phyloP scores from a whole-genome alignment of 23 red algal species.

The Pyropia haitanensis region DNA sequence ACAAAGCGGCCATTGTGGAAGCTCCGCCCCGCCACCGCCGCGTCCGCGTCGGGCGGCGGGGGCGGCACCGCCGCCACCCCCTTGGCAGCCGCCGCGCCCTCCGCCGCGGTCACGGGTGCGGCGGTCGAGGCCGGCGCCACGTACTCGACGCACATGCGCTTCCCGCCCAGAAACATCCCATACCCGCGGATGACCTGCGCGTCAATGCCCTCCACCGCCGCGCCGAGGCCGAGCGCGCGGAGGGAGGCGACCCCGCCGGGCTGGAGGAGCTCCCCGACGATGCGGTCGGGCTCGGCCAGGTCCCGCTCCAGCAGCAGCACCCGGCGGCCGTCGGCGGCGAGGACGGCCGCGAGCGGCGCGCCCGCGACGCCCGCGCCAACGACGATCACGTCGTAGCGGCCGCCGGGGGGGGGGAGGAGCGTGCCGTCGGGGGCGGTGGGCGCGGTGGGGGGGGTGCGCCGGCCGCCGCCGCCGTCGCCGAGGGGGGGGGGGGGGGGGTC shows the following conservation, averaged over 20 bases:
- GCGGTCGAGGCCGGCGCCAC: neutral
- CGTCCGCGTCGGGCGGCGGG: neutral
- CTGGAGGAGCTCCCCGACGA: constrained; percentile 94
- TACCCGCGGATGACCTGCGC: constrained; percentile 82
- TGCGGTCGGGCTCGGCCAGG: constrained; percentile 63
- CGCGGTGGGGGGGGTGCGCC: too few relatives aligned
- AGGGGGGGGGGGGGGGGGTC: too few relatives aligned
- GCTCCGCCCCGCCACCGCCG: constrained; percentile 27
- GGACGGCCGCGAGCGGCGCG: constrained; percentile 64
- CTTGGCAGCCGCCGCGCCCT: neutral
- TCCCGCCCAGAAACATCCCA: constrained; percentile 72
- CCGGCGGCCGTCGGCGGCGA: constrained; percentile 66
- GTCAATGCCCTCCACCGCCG: constrained; percentile 75
- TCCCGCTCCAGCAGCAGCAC: constrained; percentile 83
- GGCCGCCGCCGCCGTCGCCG: too few relatives aligned
- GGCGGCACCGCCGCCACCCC: neutral
- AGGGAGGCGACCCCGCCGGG: constrained; percentile 75
- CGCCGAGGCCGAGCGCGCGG: constrained; percentile 46
- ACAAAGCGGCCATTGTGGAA: constrained; percentile 99
- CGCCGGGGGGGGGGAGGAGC: neutral
- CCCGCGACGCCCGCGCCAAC: constrained; percentile 97
- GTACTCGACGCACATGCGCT: constrained; percentile 58
- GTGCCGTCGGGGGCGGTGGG: too few relatives aligned
- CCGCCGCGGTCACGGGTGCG: neutral
- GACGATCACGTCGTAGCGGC: constrained; percentile 74